phyloP scores from a whole-genome alignment of 345 rosid species.

The Eutrema heterophyllum region DNA sequence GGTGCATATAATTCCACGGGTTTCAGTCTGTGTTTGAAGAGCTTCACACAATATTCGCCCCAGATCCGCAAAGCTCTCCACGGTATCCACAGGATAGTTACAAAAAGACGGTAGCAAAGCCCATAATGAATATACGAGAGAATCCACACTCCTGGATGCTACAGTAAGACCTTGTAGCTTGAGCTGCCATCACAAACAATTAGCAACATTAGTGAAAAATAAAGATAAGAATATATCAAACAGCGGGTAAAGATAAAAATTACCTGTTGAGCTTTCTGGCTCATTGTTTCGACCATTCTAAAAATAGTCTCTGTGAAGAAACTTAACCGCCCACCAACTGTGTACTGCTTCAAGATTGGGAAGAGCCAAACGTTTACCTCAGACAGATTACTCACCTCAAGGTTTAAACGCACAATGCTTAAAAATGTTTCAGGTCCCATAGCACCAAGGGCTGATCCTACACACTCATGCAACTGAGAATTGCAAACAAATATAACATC shows the following conservation, averaged over 20 bases:
- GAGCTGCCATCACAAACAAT: slow-evolving; percentile 48
- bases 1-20: slow-evolving; percentile 69
- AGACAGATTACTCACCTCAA: slow-evolving; percentile 74
- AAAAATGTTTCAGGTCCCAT: slow-evolving; percentile 90
- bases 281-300: slow-evolving; percentile 44
- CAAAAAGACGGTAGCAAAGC: slow-evolving; percentile 92
- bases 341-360: slow-evolving; percentile 89
- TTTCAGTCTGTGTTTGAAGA: slow-evolving; percentile 53
- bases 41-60: slow-evolving; percentile 42
- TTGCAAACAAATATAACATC: slow-evolving; percentile 20
- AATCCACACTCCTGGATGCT: slow-evolving; percentile 64
- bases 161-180: slow-evolving; percentile 58
- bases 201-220: not conserved
- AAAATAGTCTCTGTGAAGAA: slow-evolving; percentile 64
- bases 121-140: slow-evolving; percentile 77
- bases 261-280: slow-evolving; percentile 66
- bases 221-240: not conserved
- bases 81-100: slow-evolving; percentile 75
- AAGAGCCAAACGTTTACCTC: slow-evolving; percentile 90
- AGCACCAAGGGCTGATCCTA: slow-evolving; percentile 91
- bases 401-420: slow-evolving; percentile 60
- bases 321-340: slow-evolving; percentile 70
- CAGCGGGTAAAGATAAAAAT: not conserved
- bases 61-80: slow-evolving; percentile 66
- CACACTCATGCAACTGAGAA: slow-evolving; percentile 79